Conservation (phyloP, 2,329 filamentous ascomycete genomes). For the Pseudogymnoascus sp. region DNA sequence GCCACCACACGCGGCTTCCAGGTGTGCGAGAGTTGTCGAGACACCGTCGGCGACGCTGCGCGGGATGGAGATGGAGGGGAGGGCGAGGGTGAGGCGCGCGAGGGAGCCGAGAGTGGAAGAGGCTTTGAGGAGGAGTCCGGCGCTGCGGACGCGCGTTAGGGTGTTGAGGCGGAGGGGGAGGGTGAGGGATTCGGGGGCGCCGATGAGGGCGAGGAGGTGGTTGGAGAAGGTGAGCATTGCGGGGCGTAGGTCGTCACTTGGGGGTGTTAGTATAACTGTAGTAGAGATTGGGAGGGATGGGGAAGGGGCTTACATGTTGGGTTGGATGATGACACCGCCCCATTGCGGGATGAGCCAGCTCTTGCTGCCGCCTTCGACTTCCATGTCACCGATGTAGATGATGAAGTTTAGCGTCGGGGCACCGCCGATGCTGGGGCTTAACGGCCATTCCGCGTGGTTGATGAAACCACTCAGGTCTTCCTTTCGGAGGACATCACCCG, state of each 20-base stretch:
- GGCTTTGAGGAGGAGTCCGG: constrained; percentile 77
- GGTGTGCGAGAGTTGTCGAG: constrained; percentile 67
- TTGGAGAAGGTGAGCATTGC: constrained; percentile 85
- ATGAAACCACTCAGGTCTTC: constrained; percentile 91
- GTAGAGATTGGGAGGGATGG: constrained; percentile 33
- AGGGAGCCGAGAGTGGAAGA: constrained; percentile 92
- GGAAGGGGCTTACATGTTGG: constrained; percentile 57
- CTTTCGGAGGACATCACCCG: constrained; percentile 58
- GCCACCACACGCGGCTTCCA: constrained; percentile 68
- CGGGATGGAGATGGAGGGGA: constrained; percentile 88
- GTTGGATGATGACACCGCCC: constrained; percentile 64
- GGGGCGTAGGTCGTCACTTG: constrained; percentile 61
- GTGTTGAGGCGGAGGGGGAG: constrained; percentile 79
- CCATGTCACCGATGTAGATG: constrained; percentile 67
- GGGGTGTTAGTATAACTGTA: constrained; percentile 40
- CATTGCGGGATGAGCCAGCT: constrained; percentile 94
- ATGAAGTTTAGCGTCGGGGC: constrained; percentile 96
- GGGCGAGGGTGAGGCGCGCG: constrained; percentile 72
- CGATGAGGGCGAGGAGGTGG: constrained; percentile 81
- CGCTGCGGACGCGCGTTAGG: constrained; percentile 75
- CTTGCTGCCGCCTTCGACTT: constrained; percentile 43
- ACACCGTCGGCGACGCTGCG: constrained; percentile 80
- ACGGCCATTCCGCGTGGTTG: constrained; percentile 94
- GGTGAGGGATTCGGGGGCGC: constrained; percentile 69
- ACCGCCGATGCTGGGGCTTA: constrained; percentile 86